phyloP scores from a whole-genome alignment of 2,329 filamentous ascomycete species.

The Aspergillus pseudotamarii region DNA sequence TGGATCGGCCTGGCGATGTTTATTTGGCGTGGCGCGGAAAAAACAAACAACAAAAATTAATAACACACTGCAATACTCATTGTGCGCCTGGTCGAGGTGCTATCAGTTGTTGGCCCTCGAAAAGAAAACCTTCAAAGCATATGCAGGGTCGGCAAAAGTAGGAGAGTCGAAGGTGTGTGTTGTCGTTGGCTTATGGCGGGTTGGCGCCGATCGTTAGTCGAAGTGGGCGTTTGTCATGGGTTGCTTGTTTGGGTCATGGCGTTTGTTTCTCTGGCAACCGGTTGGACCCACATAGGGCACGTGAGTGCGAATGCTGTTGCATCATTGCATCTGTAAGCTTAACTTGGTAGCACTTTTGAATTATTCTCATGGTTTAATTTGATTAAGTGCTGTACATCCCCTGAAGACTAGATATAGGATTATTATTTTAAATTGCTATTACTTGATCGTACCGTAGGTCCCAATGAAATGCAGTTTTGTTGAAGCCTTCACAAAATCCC shows the following conservation, averaged over 20 bases:
- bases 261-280: constrained; percentile 13
- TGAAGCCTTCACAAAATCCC: not conserved
- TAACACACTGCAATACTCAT: constrained; percentile 12
- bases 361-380: too few relatives aligned
- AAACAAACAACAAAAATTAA: not conserved
- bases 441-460: not conserved
- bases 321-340: too few relatives aligned
- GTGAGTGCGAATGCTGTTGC: not conserved
- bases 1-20: not conserved
- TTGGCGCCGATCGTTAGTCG: not conserved
- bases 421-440: not conserved
- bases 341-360: too few relatives aligned
- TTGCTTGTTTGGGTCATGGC: constrained; percentile 17
- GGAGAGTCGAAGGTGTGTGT: constrained; percentile 3
- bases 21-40: constrained; percentile 1
- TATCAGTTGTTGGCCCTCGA: not conserved
- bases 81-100: constrained; percentile 3
- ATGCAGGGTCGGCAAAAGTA: constrained; percentile 1
- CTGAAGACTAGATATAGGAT: not conserved
- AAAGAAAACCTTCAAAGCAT: not conserved
- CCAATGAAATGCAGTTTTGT: not conserved
- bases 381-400: too few relatives aligned
- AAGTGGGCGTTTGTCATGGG: constrained; percentile 6
- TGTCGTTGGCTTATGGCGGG: constrained; percentile 10
- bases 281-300: not conserved